Evolutionary conservation across 495 filamentous ascomycete genomes (phyloP).

Genomic region (Penicillium coprophilum): DNA sequence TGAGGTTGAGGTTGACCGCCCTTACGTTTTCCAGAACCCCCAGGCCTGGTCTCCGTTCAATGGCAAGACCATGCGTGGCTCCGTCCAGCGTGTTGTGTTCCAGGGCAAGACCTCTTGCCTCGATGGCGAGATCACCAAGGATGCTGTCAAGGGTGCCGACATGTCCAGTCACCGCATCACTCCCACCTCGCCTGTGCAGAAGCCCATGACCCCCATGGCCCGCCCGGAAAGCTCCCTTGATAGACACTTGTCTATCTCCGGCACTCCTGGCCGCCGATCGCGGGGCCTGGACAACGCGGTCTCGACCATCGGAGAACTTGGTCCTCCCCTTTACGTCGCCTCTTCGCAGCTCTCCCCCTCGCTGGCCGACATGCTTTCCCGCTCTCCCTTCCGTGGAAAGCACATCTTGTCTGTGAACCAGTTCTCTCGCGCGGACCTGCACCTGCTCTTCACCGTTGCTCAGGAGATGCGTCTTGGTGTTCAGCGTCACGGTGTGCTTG

Average conservation of each 20-base stretch:
- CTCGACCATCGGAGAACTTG: constrained; percentile 50
- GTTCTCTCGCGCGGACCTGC: constrained; percentile 81
- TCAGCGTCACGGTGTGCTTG: constrained; percentile 82
- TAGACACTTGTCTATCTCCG: constrained; percentile 44
- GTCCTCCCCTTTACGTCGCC: constrained; percentile 48
- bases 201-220: constrained; percentile 48
- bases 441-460: constrained; percentile 91
- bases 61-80: constrained; percentile 67
- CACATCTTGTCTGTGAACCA: constrained; percentile 89
- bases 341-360: constrained; percentile 53
- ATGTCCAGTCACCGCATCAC: constrained; percentile 71
- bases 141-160: constrained; percentile 63
- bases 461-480: constrained; percentile 95
- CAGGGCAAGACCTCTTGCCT: constrained; percentile 74
- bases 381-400: constrained; percentile 79
- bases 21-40: constrained; percentile 57
- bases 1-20: constrained; percentile 72
- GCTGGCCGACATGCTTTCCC: constrained; percentile 68
- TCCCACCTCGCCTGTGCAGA: constrained; percentile 55
- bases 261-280: constrained; percentile 38
- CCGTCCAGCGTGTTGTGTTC: constrained; percentile 78
- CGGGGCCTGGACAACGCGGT: constrained; percentile 30
- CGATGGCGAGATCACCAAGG: constrained; percentile 61
- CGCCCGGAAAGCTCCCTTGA: constrained; percentile 49
- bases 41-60: constrained; percentile 72